phyloP scores from a whole-genome alignment of 164 flowering plant species.

The Magnolia sinica region DNA sequence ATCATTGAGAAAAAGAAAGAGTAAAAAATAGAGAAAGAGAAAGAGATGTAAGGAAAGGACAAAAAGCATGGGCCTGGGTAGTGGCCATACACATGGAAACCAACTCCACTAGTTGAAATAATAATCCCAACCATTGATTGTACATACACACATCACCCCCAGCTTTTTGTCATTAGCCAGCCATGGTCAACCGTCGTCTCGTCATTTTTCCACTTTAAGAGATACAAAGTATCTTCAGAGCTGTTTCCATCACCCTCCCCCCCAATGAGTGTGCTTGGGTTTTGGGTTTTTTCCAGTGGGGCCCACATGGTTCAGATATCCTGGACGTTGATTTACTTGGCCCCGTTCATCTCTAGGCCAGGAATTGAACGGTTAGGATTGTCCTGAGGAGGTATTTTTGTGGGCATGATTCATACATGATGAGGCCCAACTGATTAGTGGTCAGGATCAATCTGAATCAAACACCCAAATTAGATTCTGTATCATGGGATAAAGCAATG shows the following conservation, averaged over 20 bases:
- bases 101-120: background rate
- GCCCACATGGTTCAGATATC: too few species aligned
- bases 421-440: too few species aligned
- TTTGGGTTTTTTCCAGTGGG: too few species aligned
- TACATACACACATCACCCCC: background rate
- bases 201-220: background rate
- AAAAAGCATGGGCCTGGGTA: background rate
- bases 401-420: too few species aligned
- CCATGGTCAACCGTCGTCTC: background rate
- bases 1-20: background rate
- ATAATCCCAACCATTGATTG: background rate
- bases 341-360: too few species aligned
- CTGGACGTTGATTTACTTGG: too few species aligned
- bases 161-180: background rate
- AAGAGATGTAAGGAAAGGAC: background rate
- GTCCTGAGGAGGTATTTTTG: too few species aligned
- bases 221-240: background rate
- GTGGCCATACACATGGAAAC: background rate
- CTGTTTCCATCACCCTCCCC: background rate
- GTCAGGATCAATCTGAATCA: too few species aligned
- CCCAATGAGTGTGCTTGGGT: background rate
- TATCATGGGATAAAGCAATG: too few species aligned
- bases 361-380: too few species aligned
- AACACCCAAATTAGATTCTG: too few species aligned
- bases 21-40: background rate